phyloP scores from a whole-genome alignment of 805 yeast species.

The Metschnikowia lochheadii region DNA sequence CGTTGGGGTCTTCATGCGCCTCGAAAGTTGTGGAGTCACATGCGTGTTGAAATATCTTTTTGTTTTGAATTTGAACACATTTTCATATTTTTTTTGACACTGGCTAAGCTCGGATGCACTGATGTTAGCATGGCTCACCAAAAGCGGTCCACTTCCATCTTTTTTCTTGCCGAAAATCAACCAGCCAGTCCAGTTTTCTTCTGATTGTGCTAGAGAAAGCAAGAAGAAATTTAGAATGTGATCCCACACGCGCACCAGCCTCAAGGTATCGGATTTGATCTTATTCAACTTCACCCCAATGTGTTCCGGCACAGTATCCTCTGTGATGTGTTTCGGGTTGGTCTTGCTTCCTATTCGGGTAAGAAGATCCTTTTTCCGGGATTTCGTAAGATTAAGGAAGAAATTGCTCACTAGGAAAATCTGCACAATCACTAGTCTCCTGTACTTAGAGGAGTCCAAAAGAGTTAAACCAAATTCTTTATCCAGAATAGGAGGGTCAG shows the following conservation, averaged over 20 bases:
- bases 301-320: constrained; percentile 27
- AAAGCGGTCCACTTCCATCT: constrained; percentile 24
- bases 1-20: constrained; percentile 34
- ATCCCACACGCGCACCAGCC: constrained; percentile 22
- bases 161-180: constrained; percentile 35
- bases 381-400: constrained; percentile 26
- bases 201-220: constrained; percentile 25
- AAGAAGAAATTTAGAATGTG: constrained; percentile 24
- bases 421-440: constrained; percentile 28
- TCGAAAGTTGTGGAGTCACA: constrained; percentile 40
- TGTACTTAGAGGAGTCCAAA: constrained; percentile 24
- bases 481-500: constrained; percentile 16
- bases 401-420: constrained; percentile 29
- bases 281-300: constrained; percentile 19
- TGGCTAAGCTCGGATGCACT: constrained; percentile 20
- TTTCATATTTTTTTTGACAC: constrained; percentile 17
- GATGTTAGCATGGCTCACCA: constrained; percentile 20
- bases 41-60: constrained; percentile 39
- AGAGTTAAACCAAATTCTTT: constrained; percentile 21
- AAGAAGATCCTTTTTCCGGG: constrained; percentile 22
- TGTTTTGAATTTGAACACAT: constrained; percentile 26
- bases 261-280: constrained; percentile 27
- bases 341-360: constrained; percentile 22
- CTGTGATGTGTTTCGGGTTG: constrained; percentile 34
- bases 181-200: constrained; percentile 40